These are phyloP conservation scores for Globisporangium cystogenes DNA, from an alignment of 352 stramenopile species.

Conservation along the genomic window DNA sequence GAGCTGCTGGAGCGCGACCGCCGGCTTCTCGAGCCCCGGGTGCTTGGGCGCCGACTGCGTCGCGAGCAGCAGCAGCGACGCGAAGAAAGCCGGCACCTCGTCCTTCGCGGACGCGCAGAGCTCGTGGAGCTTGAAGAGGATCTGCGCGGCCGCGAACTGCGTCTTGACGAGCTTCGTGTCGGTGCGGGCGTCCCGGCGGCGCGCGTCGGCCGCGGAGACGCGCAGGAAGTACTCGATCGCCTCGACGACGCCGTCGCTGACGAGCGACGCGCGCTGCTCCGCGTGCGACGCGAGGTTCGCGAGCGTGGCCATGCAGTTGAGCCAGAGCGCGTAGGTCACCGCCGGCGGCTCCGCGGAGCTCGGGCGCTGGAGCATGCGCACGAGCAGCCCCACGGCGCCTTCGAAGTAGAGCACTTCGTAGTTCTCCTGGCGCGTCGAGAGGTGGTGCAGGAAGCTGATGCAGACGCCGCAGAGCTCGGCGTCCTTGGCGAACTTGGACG, in stretches of 20 bases:
- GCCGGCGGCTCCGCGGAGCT: conserved; percentile 23
- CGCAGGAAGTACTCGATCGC: conserved; percentile 59
- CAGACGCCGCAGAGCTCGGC: conserved; percentile 62
- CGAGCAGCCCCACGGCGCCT: conserved; percentile 45
- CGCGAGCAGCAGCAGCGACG: conserved; percentile 52
- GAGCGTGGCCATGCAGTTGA: conserved; percentile 44
- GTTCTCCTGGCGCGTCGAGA: conserved; percentile 64
- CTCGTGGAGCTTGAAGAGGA: conserved; percentile 59
- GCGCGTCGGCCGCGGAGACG: conserved; percentile 27
- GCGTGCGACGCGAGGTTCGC: conserved; percentile 47
- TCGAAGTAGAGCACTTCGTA: conserved; percentile 61
- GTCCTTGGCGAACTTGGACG: conserved; percentile 46
- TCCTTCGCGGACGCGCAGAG: conserved; percentile 33
- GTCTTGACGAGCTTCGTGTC: conserved; percentile 44
- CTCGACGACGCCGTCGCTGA: conserved; percentile 61
- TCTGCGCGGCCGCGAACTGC: conserved; percentile 44
- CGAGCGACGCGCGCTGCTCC: conserved; percentile 27
- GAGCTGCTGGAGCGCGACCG: conserved; percentile 37
- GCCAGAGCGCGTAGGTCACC: conserved; percentile 53
- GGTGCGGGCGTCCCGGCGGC: conserved; percentile 28
- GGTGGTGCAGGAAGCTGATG: conserved; percentile 63
- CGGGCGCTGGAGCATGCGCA: conserved; percentile 47
- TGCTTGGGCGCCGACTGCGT: conserved; percentile 53
- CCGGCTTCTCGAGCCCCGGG: conserved; percentile 40
- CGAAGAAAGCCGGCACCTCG: conserved; percentile 44